Base-by-base conservation (phyloP, 345 rosid genomes). In the Bruguiera parviflora region DNA sequence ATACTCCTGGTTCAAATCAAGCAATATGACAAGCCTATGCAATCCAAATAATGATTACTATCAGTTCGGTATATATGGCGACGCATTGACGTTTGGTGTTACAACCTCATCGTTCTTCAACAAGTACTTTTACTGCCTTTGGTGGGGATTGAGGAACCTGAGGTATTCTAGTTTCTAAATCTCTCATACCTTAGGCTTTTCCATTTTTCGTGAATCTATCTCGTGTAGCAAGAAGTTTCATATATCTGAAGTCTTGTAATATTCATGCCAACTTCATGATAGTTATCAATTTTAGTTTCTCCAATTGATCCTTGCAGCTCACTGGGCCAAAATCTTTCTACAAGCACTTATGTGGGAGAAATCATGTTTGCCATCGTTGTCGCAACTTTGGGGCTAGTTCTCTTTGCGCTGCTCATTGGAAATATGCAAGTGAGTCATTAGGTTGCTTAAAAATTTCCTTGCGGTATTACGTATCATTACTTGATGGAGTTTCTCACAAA, bases 131-230 rank as follows among this genome's bases (percentile, higher is more conserved):
- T 89, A 89, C 77, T 89, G 95, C 75, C 92, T 94, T 32, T 94
- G 98, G 98, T 94, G 97, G 97, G 98, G 98, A 16, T 73, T 94
- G 60, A 89, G 73, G 83, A 94, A 89, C 72, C 86, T 91, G 64
- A 90, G 96, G 96, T 88, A 77, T 67, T 22, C 25, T 24, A 19
- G 52, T 10, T 21, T 46, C 28, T 61, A 22, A 47, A 15, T 47
- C 6, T 67, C 53, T 27, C 21, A 8, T 11, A 11, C n/a, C 6
- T 39, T 15, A 24, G 21, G 51, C 22, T 39, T 63, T 39, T 63
- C 11, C 59, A 9, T 15, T 22, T 43, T 56, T 25, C 9, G 5
- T 27, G 22, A 25, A 56, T 22, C 10, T 8, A 22, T 56, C 28
- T 22, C 29, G 16, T 56, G 59, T 10, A 24, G 49, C 49, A 43